Evolutionary conservation across 768 basidiomycete species (phyloP).

Genomic region (Porphyrellus cyaneotinctus): DNA sequence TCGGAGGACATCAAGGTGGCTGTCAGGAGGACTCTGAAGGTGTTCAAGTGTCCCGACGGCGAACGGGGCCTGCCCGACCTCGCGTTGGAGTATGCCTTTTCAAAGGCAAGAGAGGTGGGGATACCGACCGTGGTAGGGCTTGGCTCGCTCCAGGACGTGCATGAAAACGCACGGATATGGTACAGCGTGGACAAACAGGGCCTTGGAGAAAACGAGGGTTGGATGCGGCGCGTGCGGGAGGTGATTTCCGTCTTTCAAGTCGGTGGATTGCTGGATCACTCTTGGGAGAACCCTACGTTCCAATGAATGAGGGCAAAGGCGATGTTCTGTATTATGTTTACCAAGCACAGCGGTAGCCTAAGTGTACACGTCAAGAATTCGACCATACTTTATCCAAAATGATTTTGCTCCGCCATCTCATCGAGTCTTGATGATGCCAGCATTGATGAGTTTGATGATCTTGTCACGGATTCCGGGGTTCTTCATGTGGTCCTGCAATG

Average conservation of each 20-base stretch:
- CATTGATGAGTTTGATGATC: slow-evolving; percentile 86
- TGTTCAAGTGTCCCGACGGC: slow-evolving; percentile 36
- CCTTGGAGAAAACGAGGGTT: slow-evolving; percentile 34
- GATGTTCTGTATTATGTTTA: slow-evolving; percentile 22
- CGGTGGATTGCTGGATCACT: slow-evolving; percentile 51
- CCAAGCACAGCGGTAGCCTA: slow-evolving; percentile 22
- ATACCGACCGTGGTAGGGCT: slow-evolving; percentile 73
- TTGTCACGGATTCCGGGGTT: slow-evolving; percentile 77
- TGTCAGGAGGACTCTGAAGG: slow-evolving; percentile 34
- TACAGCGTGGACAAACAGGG: slow-evolving; percentile 46
- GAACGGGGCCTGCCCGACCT: slow-evolving; percentile 49
- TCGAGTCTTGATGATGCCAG: slow-evolving; percentile 89
- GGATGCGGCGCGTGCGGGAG: slow-evolving; percentile 37
- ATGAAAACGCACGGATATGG: slow-evolving; percentile 69
- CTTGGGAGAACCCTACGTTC: slow-evolving; percentile 61
- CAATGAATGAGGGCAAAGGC: slow-evolving; percentile 1
- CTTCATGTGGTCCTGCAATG: slow-evolving; percentile 95
- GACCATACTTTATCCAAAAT: slow-evolving; percentile 11
- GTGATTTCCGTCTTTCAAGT: slow-evolving; percentile 45
- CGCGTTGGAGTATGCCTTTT: slow-evolving; percentile 70
- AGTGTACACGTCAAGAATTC: slow-evolving; percentile 17
- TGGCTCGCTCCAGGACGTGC: slow-evolving; percentile 68
- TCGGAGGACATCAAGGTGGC: slow-evolving; percentile 46
- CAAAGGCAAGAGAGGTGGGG: slow-evolving; percentile 38
- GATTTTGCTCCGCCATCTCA: slow-evolving; percentile 31